Evolutionary conservation across 495 filamentous ascomycete species (phyloP), one percentile per base, ranked within the genome.

Genomic region (Neurospora sp.): DNA sequence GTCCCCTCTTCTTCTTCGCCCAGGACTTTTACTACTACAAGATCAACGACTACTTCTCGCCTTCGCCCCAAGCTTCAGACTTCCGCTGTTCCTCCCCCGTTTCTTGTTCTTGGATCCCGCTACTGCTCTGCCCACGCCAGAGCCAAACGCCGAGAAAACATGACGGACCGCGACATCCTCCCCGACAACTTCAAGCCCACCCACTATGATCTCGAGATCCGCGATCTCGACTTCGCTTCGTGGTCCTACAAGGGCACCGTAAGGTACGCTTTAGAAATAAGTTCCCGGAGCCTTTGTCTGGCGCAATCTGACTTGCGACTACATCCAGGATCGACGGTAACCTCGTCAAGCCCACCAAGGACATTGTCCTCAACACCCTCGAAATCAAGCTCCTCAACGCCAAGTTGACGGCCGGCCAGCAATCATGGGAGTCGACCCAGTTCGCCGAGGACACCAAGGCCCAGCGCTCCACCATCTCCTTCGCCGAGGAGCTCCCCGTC

Each of bases 191-290:
- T 93, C 79, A 96, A 95, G 81, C 94, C 96, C 1, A 85, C 87
- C 73, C 92, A 97, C 81, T 99, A 99, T 84, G 85, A 89, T 78
- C 87, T 99, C 72, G 92, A 90, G 35, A 88, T 99, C 72, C 90
- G 86, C 79, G 91, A 95, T 75, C 80, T 99, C 72, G 90, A 97
- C 83, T 93, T 80, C 86, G 85, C 78, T 84, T 88, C 74, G 27
- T 99, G 93, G 87, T 90, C 85, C 72, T 99, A 95, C 82, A 89
- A 94, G 83, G 96, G 96, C 75, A 88, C 85, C 7, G 91, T 97
- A 72, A 88, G 86, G 78, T 84, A 88, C 90, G 76, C 70, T 14
- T 62, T 3, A 60, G 74, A 23, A 71, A 70, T 38, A 69, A 62
- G 9, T 6, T 54, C 10, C 46, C 10, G 9, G 49, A 31, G 42